phyloP scores from a whole-genome alignment of 441 rosid genomes.

The Erodium trifolium region DNA sequence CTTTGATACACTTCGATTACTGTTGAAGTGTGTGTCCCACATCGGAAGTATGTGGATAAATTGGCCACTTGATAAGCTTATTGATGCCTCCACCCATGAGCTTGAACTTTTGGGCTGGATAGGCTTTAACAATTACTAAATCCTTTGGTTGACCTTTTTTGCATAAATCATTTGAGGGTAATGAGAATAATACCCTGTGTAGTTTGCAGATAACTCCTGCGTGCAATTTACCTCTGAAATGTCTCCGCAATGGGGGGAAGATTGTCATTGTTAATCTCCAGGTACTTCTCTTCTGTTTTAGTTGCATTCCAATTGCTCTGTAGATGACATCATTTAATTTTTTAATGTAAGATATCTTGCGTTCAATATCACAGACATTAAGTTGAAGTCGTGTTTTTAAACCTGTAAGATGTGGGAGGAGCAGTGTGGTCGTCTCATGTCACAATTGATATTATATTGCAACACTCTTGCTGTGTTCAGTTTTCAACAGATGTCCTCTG shows the following conservation, averaged over 20 bases:
- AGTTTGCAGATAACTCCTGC: constrained; percentile 99
- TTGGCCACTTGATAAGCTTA: too few species aligned
- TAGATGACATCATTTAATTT: background rate
- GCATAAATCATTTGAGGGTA: constrained; percentile 11
- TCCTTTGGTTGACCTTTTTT: background rate
- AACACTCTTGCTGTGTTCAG: background rate
- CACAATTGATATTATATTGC: background rate
- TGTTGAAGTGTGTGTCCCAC: too few species aligned
- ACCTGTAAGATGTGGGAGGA: background rate
- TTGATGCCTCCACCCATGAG: too few species aligned
- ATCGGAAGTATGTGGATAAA: too few species aligned
- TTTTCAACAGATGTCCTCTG: background rate
- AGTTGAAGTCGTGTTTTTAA: background rate
- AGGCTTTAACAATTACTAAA: background rate
- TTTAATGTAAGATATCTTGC: background rate
- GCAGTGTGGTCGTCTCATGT: background rate
- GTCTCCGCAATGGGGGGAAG: constrained; percentile 81
- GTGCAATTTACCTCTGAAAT: constrained; percentile 90
- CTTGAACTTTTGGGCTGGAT: too few species aligned
- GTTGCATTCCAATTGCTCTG: background rate
- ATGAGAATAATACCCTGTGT: constrained; percentile 25
- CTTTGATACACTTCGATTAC: background rate
- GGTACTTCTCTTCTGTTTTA: constrained; percentile 32
- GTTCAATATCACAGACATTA: background rate
- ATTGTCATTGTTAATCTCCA: constrained; percentile 91